phyloP scores from a whole-genome alignment of 2,329 filamentous ascomycete genomes.

The Arthrocladium fulminans region DNA sequence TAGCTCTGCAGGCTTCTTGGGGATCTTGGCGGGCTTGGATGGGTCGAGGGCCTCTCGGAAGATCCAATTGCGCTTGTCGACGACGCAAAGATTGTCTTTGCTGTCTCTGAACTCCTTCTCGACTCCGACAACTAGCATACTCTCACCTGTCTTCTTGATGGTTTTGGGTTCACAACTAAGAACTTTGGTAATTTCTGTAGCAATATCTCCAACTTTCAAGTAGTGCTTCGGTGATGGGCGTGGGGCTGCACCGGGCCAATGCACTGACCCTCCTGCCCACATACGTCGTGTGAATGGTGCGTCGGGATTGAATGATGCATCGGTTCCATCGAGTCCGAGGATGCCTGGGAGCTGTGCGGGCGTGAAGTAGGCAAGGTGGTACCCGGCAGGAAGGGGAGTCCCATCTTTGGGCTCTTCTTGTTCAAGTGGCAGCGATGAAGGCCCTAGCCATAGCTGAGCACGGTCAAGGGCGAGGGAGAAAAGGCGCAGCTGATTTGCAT shows the following conservation, averaged over 20 bases:
- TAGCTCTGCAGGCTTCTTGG: constrained; percentile 17
- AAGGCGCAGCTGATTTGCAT: constrained; percentile 56
- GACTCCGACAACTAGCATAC: constrained; percentile 58
- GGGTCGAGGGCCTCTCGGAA: constrained; percentile 33
- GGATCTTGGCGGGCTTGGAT: constrained; percentile 11
- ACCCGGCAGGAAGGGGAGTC: constrained; percentile 49
- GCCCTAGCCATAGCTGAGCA: constrained; percentile 33
- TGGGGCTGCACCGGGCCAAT: constrained; percentile 35
- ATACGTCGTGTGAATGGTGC: constrained; percentile 54
- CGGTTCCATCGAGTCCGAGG: constrained; percentile 53
- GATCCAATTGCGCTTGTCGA: constrained; percentile 48
- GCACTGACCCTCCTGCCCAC: constrained; percentile 58
- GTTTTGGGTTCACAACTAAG: constrained; percentile 47
- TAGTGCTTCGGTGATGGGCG: constrained; percentile 26
- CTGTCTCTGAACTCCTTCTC: constrained; percentile 51
- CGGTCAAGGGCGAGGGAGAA: constrained; percentile 51
- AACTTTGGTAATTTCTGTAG: constrained; percentile 49
- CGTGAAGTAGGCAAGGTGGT: constrained; percentile 58
- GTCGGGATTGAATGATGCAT: constrained; percentile 51
- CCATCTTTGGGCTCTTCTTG: constrained; percentile 32
- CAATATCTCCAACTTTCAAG: constrained; percentile 47
- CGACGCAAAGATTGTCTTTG: constrained; percentile 40
- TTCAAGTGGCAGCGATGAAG: constrained; percentile 26
- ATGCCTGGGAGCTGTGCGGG: constrained; percentile 46
- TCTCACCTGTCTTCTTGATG: constrained; percentile 45